Percentiles rank a stretch among this genome's conserved stretches.
Conservation (phyloP, 441 rosid species). For the Euphorbia corollata region DNA sequence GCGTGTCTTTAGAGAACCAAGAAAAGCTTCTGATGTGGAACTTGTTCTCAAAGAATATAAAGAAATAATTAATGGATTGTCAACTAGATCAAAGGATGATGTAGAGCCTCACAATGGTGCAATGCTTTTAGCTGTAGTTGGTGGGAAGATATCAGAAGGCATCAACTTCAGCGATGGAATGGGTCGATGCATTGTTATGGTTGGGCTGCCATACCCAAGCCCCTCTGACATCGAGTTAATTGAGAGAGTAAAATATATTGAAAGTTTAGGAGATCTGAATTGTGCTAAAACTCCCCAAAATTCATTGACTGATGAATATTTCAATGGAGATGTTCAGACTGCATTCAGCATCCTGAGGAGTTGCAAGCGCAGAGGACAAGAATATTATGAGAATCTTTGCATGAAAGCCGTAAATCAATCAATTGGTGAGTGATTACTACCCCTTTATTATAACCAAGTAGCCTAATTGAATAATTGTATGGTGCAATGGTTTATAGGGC, state of each 20-base stretch:
- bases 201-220: slow-evolving; percentile 91
- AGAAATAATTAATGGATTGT: slow-evolving; percentile 46
- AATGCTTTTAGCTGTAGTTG: slow-evolving; percentile 78
- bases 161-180: slow-evolving; percentile 94
- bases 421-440: slow-evolving; percentile 49
- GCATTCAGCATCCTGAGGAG: slow-evolving; percentile 66
- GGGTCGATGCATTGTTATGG: slow-evolving; percentile 95
- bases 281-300: slow-evolving; percentile 23
- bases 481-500: neutral
- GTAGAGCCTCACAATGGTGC: slow-evolving; percentile 55
- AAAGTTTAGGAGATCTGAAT: slow-evolving; percentile 54
- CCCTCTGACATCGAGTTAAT: slow-evolving; percentile 73
- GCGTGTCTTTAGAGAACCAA: slow-evolving; percentile 78
- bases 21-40: slow-evolving; percentile 61
- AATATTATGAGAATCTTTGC: slow-evolving; percentile 91
- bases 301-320: slow-evolving; percentile 36
- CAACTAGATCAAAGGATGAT: slow-evolving; percentile 22
- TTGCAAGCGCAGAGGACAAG: slow-evolving; percentile 73
- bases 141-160: slow-evolving; percentile 98
- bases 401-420: slow-evolving; percentile 98
- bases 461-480: neutral
- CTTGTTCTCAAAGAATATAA: slow-evolving; percentile 72
- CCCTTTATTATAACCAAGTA: neutral
- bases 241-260: slow-evolving; percentile 85
- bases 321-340: slow-evolving; percentile 46